Evolutionary conservation across 1,284 basidiomycete species (phyloP).

Genomic region (Ganoderma lucidum): DNA sequence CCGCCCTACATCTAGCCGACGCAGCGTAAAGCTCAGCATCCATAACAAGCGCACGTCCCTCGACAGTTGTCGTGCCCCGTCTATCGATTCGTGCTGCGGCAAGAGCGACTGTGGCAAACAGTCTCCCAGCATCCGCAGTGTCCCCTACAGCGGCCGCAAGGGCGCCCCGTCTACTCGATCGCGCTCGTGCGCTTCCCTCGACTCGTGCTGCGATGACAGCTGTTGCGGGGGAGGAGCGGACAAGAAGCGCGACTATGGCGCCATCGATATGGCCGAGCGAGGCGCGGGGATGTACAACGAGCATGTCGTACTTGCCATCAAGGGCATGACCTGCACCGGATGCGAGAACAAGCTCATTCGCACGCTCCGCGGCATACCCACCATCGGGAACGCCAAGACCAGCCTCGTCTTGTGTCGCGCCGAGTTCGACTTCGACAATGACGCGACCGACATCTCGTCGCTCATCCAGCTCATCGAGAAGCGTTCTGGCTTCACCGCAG

Average conservation of each 20-base stretch:
- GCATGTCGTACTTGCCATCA: slow-evolving; percentile 39
- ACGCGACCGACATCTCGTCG: slow-evolving; percentile 30
- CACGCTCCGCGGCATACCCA: slow-evolving; percentile 34
- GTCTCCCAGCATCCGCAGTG: slow-evolving; percentile 23
- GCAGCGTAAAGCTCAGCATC: slow-evolving; percentile 22
- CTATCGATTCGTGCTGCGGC: slow-evolving; percentile 36
- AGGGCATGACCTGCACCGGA: slow-evolving; percentile 45
- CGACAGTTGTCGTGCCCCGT: slow-evolving; percentile 26
- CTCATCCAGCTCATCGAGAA: slow-evolving; percentile 40
- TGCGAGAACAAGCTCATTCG: slow-evolving; percentile 45
- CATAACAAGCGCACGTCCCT: slow-evolving; percentile 21
- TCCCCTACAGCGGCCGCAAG: slow-evolving; percentile 25
- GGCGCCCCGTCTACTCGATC: slow-evolving; percentile 9
- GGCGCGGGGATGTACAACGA: slow-evolving; percentile 10
- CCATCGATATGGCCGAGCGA: slow-evolving; percentile 30
- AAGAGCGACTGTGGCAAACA: slow-evolving; percentile 28
- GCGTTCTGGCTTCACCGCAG: slow-evolving; percentile 40
- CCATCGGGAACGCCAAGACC: slow-evolving; percentile 41
- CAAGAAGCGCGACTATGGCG: slow-evolving; percentile 26
- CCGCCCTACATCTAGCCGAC: slow-evolving; percentile 21
- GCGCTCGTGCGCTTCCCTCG: slow-evolving; percentile 22
- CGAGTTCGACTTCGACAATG: slow-evolving; percentile 42
- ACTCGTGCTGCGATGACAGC: slow-evolving; percentile 32
- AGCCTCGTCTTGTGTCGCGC: slow-evolving; percentile 43
- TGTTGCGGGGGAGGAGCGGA: slow-evolving; percentile 26